These are phyloP conservation scores for Pulveroboletus sp. DNA, from an alignment of 1,284 basidiomycete genomes.

Conservation along the genomic window DNA sequence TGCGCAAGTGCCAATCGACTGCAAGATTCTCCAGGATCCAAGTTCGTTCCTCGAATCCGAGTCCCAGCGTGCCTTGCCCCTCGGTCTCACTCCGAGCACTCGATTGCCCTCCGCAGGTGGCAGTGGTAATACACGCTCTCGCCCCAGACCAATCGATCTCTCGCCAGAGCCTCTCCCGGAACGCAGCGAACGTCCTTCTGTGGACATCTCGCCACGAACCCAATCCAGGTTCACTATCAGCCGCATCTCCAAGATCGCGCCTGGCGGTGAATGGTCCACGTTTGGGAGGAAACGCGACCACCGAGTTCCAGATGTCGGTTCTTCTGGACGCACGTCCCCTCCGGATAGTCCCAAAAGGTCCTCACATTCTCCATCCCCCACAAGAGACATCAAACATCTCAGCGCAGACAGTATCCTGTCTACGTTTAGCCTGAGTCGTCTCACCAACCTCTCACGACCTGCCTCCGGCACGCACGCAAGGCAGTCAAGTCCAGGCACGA, in stretches of 20 bases:
- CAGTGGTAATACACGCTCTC: conserved; percentile 6
- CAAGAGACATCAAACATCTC: conserved; percentile 11
- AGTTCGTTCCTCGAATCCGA: conserved; percentile 30
- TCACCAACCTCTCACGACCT: conserved; percentile 17
- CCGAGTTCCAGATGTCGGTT: conserved; percentile 14
- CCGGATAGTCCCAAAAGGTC: conserved; percentile 9
- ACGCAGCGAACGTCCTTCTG: conserved; percentile 3
- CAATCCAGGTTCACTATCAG: conserved; percentile 19
- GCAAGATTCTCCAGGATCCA: conserved; percentile 36
- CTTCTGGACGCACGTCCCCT: conserved; percentile 18
- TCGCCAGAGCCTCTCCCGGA: not conserved
- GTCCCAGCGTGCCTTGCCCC: conserved; percentile 15
- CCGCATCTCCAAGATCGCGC: conserved; percentile 31
- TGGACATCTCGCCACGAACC: conserved; percentile 15
- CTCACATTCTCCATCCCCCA: conserved; percentile 21
- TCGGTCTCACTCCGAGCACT: conserved; percentile 33
- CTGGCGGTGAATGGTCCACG: conserved; percentile 44
- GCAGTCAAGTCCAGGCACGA: conserved; percentile 14
- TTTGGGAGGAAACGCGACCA: conserved; percentile 41
- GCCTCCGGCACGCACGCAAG: conserved; percentile 7
- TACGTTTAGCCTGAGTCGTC: conserved; percentile 24
- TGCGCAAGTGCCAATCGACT: conserved; percentile 16
- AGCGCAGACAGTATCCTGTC: conserved; percentile 22
- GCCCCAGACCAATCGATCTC: conserved; percentile 2
- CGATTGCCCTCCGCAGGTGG: conserved; percentile 21